Evolutionary conservation across 768 basidiomycete genomes (phyloP), one percentile per base, ranked within the genome.

Genomic region (Crepidotus variabilis): DNA sequence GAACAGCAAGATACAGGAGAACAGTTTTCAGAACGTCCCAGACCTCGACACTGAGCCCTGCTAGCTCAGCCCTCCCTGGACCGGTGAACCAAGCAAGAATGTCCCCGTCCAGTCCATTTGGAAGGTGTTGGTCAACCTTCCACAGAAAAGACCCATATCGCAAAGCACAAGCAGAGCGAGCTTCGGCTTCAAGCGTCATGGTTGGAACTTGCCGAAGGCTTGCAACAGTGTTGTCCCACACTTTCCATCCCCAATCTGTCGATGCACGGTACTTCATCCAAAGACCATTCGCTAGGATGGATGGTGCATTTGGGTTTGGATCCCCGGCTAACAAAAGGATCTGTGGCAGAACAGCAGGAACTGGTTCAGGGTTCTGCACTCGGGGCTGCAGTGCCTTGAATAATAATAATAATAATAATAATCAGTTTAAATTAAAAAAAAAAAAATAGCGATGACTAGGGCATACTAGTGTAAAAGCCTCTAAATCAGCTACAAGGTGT

Each of bases 241-340:
- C 87, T 62, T 86, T 87, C 83, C 84, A 87, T 1, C 81, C 89
- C 89, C 90, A 92, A 61, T 90, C 82, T 13, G 70, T 63, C 0
- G 88, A 82, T 14, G 81, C 82, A 45, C 87, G 83, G 62, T 92
- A 92, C 65, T 89, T 88, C 69, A 89, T 88, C 91, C 91, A 93
- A 13, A 93, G 74, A 47, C 80, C 80, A 61, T 87, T 88, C 0
- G 90, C 90, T 20, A 93, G 81, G 48, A 80, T 78, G 0, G 85
- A 84, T 1, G 88, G 80, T 5, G 85, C 88, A 56, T 86, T 83
- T 0, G 74, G 72, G 50, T 79, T 77, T 2, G 76, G 69, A 63
- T 89, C 83, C 9, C 76, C 80, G 4, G 81, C 80, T n/a, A 91
- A 78, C 7, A 84, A 66, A 18, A 88, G 72, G 36, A 91, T 88